These are phyloP conservation scores for Pestalotiopsis sp. DNA, from an alignment of 2,329 filamentous ascomycete species.

Conservation along the genomic window DNA sequence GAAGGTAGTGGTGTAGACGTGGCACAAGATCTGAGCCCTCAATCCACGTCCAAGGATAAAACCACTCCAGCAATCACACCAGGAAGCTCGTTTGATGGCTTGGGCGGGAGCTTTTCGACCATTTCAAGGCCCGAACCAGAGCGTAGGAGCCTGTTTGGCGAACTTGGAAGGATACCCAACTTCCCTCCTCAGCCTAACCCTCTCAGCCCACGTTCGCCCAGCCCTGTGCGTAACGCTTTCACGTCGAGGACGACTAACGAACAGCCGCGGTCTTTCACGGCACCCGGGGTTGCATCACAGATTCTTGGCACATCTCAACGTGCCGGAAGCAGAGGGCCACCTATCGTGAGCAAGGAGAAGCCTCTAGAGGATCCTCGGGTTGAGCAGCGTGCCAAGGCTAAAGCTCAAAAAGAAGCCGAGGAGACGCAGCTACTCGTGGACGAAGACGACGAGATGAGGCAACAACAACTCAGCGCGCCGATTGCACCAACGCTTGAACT, in stretches of 20 bases:
- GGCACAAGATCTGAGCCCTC: constrained; percentile 63
- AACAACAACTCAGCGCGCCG: constrained; percentile 61
- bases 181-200: constrained; percentile 58
- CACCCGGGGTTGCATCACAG: constrained; percentile 60
- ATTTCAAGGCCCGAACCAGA: constrained; percentile 48
- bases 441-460: constrained; percentile 70
- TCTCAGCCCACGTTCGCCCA: constrained; percentile 71
- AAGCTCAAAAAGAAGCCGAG: constrained; percentile 57
- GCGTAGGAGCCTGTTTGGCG: constrained; percentile 53
- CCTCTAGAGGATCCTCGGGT: constrained; percentile 49
- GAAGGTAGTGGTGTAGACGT: constrained; percentile 67
- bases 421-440: constrained; percentile 61
- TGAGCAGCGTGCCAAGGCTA: constrained; percentile 51
- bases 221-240: constrained; percentile 64
- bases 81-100: constrained; percentile 57
- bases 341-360: constrained; percentile 40
- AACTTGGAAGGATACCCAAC: constrained; percentile 50
- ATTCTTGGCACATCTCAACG: constrained; percentile 44
- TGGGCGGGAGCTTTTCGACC: constrained; percentile 48
- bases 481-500: constrained; percentile 63
- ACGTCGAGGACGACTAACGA: constrained; percentile 54
- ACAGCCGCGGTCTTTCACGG: constrained; percentile 58
- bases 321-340: constrained; percentile 37
- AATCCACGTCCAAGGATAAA: constrained; percentile 42
- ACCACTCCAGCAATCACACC: constrained; percentile 54